Evolutionary conservation across 2,329 filamentous ascomycete genomes (phyloP).

Genomic region (Huntiella bhutanensis): DNA sequence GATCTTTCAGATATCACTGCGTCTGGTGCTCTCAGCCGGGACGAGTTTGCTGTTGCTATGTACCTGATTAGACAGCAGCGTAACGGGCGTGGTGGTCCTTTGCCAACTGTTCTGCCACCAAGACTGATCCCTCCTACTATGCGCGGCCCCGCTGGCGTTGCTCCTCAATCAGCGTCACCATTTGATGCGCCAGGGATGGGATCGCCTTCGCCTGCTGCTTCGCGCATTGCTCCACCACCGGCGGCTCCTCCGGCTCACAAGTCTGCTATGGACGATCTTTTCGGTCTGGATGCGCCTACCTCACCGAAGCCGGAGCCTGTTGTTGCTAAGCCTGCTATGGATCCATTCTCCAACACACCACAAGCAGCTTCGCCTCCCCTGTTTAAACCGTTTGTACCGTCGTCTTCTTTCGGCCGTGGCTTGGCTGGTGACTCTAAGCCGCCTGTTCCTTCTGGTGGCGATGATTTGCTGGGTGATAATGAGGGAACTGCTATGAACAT

Average conservation of each 20-base stretch:
- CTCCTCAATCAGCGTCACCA: slow-evolving; percentile 31
- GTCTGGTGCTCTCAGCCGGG: slow-evolving; percentile 63
- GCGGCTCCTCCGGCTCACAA: slow-evolving; percentile 34
- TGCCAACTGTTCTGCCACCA: slow-evolving; percentile 61
- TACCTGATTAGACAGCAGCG: slow-evolving; percentile 85
- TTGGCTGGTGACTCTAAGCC: slow-evolving; percentile 58
- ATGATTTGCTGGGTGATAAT: slow-evolving; percentile 79
- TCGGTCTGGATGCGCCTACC: slow-evolving; percentile 53
- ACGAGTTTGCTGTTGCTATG: slow-evolving; percentile 96
- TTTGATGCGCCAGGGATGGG: slow-evolving; percentile 30
- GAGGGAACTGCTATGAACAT: slow-evolving; percentile 77
- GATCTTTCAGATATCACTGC: slow-evolving; percentile 89
- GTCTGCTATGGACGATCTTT: slow-evolving; percentile 82
- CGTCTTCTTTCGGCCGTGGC: slow-evolving; percentile 77
- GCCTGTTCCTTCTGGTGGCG: slow-evolving; percentile 30
- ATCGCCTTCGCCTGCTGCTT: slow-evolving; percentile 21
- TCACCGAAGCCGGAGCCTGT: slow-evolving; percentile 30
- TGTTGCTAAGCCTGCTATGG: slow-evolving; percentile 59
- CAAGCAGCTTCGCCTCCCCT: slow-evolving; percentile 31
- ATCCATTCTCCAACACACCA: slow-evolving; percentile 46
- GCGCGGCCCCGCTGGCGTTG: slow-evolving; percentile 35
- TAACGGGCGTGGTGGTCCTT: slow-evolving; percentile 41
- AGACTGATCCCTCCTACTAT: slow-evolving; percentile 75
- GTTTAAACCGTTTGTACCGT: slow-evolving; percentile 84
- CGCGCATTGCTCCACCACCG: slow-evolving; percentile 17